Percentiles rank a stretch among this genome's conserved stretches.
Conservation (phyloP, 1,284 basidiomycete genomes). For the Tylopilus orsonianus region DNA sequence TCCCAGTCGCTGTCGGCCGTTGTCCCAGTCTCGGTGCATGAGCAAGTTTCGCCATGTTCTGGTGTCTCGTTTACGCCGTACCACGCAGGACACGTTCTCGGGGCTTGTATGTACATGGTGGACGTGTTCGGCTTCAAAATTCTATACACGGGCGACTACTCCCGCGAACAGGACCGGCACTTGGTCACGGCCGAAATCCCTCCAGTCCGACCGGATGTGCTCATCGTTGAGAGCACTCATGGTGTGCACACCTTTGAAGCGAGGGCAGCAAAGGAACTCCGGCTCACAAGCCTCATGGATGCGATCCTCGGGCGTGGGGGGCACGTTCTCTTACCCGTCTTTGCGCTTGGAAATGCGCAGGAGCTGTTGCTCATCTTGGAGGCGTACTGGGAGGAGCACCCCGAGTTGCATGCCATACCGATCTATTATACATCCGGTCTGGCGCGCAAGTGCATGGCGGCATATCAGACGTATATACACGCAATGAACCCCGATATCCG, state of each 20-base stretch:
- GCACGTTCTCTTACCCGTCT: conserved; percentile 91
- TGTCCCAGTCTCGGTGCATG: conserved; percentile 92
- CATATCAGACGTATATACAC: conserved; percentile 95
- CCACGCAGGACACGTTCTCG: conserved; percentile 96
- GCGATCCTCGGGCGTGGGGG: conserved; percentile 91
- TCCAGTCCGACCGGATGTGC: conserved; percentile 87
- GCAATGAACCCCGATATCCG: conserved; percentile 93
- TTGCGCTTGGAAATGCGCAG: conserved; percentile 94
- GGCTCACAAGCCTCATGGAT: conserved; percentile 89
- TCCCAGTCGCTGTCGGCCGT: conserved; percentile 87
- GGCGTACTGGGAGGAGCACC: conserved; percentile 96
- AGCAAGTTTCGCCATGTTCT: conserved; percentile 89
- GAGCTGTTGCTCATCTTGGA: conserved; percentile 93
- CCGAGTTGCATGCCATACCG: conserved; percentile 91
- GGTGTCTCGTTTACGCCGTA: conserved; percentile 95
- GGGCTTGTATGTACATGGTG: conserved; percentile 97
- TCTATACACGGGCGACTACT: conserved; percentile 97
- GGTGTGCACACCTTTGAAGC: conserved; percentile 92
- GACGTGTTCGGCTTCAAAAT: conserved; percentile 95
- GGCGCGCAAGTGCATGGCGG: conserved; percentile 95
- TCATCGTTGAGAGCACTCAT: conserved; percentile 97
- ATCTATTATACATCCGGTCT: conserved; percentile 96
- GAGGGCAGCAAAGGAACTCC: conserved; percentile 88
- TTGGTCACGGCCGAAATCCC: conserved; percentile 95
- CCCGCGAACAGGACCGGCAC: conserved; percentile 95